Conservation (phyloP, 306 rosid species). For the Lathyrus oleraceus region DNA sequence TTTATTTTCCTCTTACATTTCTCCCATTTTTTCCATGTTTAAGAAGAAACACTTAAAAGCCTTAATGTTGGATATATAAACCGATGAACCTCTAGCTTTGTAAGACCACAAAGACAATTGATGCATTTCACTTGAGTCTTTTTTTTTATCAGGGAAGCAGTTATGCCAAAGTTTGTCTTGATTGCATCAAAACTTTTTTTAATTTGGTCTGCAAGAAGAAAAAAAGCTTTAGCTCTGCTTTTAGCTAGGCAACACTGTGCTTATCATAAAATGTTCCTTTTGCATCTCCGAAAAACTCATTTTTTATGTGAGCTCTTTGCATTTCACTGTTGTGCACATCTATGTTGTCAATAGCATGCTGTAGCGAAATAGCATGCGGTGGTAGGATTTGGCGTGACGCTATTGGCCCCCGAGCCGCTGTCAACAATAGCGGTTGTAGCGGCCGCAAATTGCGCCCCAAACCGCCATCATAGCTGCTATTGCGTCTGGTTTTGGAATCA, state of each 20-base stretch:
- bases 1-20: slow-evolving; percentile 3
- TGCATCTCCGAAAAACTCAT: neutral
- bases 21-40: slow-evolving; percentile 13
- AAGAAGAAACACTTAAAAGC: neutral
- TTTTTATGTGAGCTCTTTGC: slow-evolving; percentile 26
- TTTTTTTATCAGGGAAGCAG: neutral
- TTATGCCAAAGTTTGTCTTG: neutral
- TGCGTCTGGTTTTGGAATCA: too few species aligned
- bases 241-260: slow-evolving; percentile 1
- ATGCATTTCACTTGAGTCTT: neutral
- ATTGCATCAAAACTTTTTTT: neutral
- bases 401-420: too few species aligned
- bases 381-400: too few species aligned
- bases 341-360: too few species aligned
- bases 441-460: too few species aligned
- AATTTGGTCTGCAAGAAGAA: slow-evolving; percentile 10
- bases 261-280: neutral
- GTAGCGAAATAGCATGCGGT: too few species aligned
- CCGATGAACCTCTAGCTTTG: neutral
- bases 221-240: neutral
- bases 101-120: slow-evolving; percentile 6
- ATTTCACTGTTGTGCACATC: slow-evolving; percentile 13
- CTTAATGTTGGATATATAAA: slow-evolving; percentile 8
- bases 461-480: too few species aligned
- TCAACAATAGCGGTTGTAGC: too few species aligned